These are phyloP conservation scores for Aspergillus uvarum DNA, from an alignment of 2,329 filamentous ascomycete species.

Conservation along the genomic window DNA sequence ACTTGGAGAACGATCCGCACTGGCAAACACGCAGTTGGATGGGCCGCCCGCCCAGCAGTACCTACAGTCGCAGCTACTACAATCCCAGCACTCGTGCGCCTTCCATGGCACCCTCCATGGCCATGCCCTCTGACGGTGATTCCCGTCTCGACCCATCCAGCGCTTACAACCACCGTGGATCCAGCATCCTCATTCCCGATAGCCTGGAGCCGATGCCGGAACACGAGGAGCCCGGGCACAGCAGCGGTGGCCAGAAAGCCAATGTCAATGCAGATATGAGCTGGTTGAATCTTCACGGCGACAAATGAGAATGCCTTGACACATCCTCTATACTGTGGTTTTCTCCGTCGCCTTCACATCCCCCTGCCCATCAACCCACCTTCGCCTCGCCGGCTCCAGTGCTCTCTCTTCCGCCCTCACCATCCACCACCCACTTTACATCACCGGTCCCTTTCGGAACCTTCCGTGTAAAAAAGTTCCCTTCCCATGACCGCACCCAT, in stretches of 20 bases:
- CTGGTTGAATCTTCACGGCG: slow-evolving; percentile 43
- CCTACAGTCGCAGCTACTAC: slow-evolving; percentile 42
- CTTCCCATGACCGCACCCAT: not conserved
- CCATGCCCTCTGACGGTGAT: slow-evolving; percentile 15
- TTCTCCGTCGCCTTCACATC: not conserved
- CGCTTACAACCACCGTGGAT: slow-evolving; percentile 26
- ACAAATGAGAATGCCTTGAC: slow-evolving; percentile 18
- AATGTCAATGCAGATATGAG: slow-evolving; percentile 45
- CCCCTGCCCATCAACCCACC: not conserved
- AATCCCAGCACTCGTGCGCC: slow-evolving; percentile 27
- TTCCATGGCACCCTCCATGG: slow-evolving; percentile 16
- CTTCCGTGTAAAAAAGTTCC: slow-evolving; percentile 9
- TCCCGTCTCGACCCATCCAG: slow-evolving; percentile 19
- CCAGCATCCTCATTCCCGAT: slow-evolving; percentile 37
- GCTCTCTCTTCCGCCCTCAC: not conserved
- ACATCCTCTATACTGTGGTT: not conserved
- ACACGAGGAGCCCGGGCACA: not conserved
- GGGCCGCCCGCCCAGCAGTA: slow-evolving; percentile 42
- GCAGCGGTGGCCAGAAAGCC: not conserved
- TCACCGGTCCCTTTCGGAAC: not conserved
- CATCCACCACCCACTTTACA: not conserved
- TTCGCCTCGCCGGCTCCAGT: not conserved
- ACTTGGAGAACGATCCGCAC: slow-evolving; percentile 31
- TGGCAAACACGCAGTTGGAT: slow-evolving; percentile 33
- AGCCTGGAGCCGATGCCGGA: slow-evolving; percentile 25